A percentile compares a stretch with the other conserved stretches of the same genome.
Evolutionary conservation across 495 filamentous ascomycete genomes (phyloP).

Genomic region (Letharia lupina): DNA sequence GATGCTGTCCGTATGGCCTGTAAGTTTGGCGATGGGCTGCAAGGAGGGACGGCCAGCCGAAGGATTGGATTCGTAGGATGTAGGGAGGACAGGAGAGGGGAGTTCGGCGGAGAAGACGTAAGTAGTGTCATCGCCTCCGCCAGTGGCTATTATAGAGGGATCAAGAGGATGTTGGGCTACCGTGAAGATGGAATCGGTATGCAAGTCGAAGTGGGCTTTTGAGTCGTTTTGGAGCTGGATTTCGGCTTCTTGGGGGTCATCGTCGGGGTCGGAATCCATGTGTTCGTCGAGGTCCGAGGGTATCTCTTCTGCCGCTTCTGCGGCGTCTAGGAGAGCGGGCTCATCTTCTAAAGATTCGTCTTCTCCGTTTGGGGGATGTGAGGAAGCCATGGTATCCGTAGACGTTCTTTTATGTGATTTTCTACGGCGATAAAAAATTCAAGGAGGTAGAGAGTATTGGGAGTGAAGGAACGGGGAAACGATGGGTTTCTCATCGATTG

Average conservation of each 20-base stretch:
- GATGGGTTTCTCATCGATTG: background rate
- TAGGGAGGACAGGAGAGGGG: slow-evolving; percentile 57
- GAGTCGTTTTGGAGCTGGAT: slow-evolving; percentile 83
- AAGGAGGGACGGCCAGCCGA: slow-evolving; percentile 51
- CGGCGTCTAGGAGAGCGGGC: slow-evolving; percentile 53
- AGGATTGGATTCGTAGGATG: slow-evolving; percentile 62
- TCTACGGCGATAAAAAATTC: background rate
- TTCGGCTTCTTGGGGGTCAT: slow-evolving; percentile 60
- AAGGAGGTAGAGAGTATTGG: background rate
- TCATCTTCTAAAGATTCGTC: slow-evolving; percentile 43
- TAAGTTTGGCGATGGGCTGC: slow-evolving; percentile 55
- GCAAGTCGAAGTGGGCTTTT: slow-evolving; percentile 78
- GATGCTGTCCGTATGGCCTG: slow-evolving; percentile 85
- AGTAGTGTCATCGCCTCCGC: slow-evolving; percentile 73
- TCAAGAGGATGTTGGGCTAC: slow-evolving; percentile 84
- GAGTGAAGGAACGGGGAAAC: background rate
- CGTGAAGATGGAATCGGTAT: slow-evolving; percentile 83
- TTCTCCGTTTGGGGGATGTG: slow-evolving; percentile 38
- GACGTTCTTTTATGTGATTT: background rate
- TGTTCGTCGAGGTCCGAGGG: slow-evolving; percentile 50
- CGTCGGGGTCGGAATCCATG: slow-evolving; percentile 63
- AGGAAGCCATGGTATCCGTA: slow-evolving; percentile 36
- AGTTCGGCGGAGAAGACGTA: slow-evolving; percentile 70
- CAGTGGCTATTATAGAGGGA: slow-evolving; percentile 73
- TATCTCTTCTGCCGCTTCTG: slow-evolving; percentile 64